Evolutionary conservation across 768 basidiomycete species (phyloP), one percentile per base, ranked within the genome.

Genomic region (Tremella yokohamensis): DNA sequence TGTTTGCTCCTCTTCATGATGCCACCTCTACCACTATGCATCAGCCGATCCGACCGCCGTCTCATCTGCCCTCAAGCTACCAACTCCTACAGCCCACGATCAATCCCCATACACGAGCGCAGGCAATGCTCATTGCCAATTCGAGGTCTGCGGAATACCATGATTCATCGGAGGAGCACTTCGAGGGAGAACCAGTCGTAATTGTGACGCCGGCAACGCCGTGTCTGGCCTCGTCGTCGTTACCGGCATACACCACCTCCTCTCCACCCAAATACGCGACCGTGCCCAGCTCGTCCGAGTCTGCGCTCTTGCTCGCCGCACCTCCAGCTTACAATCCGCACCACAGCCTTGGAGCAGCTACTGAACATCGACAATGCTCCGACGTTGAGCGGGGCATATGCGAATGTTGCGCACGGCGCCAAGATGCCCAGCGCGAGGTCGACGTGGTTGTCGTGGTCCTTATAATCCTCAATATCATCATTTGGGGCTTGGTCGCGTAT

Each of bases 251-350:
- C 29, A 34, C 34, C 12, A 44, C 57, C 3, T 25, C 40, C 37
- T 56, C 56, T 19, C 63, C 57, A 9, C 63, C 63, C 3, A 38
- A 34, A 16, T 70, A 66, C 57, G 50, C 58, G n/a, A 55, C 58
- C 8, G 18, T 66, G 18, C 65, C 68, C 2, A 49, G 45, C 9
- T 45, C 57, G 3, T 20, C 39, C 8, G 68, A 70, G n/a, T 44
- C 25, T 2, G 52, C 61, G 2, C 49, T 70, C 1, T 61, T 70
- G 13, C 56, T 70, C 26, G 65, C 60, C 24, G 61, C 68, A 11
- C 68, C 64, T 12, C 68, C 68, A 45, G 42, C 42, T 8, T 18
- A 62, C 53, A 25, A 25, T 42, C 51, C 9, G n/a, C n/a, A n/a
- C n/a, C n/a, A n/a, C n/a, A n/a, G n/a, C n/a, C n/a, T n/a, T n/a